Evolutionary conservation across 345 rosid species (phyloP).

Genomic region (Eucalyptus erythrocorys): DNA sequence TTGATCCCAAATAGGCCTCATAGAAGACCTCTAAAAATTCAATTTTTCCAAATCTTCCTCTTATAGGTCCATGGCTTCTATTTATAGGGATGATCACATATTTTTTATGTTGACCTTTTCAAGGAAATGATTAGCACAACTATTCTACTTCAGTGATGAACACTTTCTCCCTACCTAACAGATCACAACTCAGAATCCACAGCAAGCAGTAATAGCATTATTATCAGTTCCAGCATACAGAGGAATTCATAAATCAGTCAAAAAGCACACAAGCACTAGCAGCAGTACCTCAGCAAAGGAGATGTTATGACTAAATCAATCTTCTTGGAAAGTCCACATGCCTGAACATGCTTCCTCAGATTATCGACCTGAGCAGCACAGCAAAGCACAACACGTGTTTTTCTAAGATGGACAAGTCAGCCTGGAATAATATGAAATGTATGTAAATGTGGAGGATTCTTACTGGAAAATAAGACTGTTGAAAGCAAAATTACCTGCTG

Average conservation of each 20-base stretch:
- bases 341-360: constrained; percentile 80
- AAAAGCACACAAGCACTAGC: not conserved
- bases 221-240: not conserved
- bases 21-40: not conserved
- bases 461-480: not conserved
- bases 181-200: not conserved
- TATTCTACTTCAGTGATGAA: not conserved
- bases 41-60: not conserved
- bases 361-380: constrained; percentile 51
- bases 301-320: constrained; percentile 75
- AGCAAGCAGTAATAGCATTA: not conserved
- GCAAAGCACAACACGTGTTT: not conserved
- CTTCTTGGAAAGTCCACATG: constrained; percentile 62
- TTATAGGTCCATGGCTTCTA: not conserved
- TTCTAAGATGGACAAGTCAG: not conserved
- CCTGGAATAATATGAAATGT: not conserved
- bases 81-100: not conserved
- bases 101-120: not conserved
- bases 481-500: constrained; percentile 42
- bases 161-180: not conserved
- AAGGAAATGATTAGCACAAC: not conserved
- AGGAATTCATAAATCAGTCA: not conserved
- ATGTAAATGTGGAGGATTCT: not conserved
- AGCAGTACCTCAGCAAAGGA: constrained; percentile 69
- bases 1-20: not conserved